Base-by-base conservation (phyloP, 169 alveolate species). In the Haemoproteus tartakovskyi region DNA sequence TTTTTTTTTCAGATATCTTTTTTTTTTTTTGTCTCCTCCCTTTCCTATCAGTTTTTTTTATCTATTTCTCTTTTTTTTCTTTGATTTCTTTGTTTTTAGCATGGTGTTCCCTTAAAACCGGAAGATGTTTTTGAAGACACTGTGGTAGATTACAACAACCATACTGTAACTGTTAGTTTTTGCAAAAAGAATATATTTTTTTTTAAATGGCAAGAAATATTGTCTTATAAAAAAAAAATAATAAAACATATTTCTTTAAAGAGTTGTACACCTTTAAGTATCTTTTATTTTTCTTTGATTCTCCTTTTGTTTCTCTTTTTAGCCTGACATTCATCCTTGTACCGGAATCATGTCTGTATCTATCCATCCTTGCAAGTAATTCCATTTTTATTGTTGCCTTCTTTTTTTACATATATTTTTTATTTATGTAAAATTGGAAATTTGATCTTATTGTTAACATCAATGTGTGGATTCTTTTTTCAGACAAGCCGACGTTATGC, bases 41-140 rank as follows among this genome's bases (percentile, higher is more conserved):
- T 14, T 8, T 41, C 27, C 9, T 16, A 14, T 9, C 22, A 45
- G 12, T 4, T 22, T 26, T 52, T 12, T 9, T 52, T 6, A 38
- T 37, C 8, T 14, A n/a, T 29, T 14, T 62, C 3, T 41, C 12
- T 51, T 24, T 2, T 54, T 67, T 43, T 30, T 56, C 16, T 26
- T 40, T 45, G 45, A 1, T 16, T 1, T 26, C 18, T 3, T 27
- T 18, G 9, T 18, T 37, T 30, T 18, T 88, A 90, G 83, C 54
- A 89, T 45, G 91, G 92, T 9, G 41, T 45, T n/a, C 95, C 94
- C 11, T 79, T 94, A 51, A 88, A 59, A 37, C 89, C 94, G 22
- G 85, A 87, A 2, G 89, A 93, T 78, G 90, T 94, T 85, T 90
- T 89, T 67, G 94, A 94, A 88, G 98, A 94, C 80, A 89, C 93